Evolutionary conservation across 2,329 filamentous ascomycete species (phyloP).

Genomic region (Fusarium sterilihyphosum): DNA sequence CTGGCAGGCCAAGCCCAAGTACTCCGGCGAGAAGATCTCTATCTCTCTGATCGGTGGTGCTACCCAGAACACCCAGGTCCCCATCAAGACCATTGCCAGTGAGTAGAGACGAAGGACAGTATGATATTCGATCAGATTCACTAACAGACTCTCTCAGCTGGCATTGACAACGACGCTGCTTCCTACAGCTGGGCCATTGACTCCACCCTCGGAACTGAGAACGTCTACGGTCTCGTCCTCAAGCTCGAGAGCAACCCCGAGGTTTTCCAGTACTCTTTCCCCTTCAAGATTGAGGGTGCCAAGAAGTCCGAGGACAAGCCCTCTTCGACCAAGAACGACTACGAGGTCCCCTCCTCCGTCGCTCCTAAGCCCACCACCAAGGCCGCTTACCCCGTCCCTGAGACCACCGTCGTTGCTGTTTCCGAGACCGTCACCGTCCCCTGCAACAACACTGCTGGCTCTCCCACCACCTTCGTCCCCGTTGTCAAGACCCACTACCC

Average conservation of each 20-base stretch:
- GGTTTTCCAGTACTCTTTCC: constrained; percentile 71
- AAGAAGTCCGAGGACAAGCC: constrained; percentile 25
- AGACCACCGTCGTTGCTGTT: constrained; percentile 40
- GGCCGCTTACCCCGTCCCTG: constrained; percentile 20
- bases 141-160: constrained; percentile 48
- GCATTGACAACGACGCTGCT: constrained; percentile 57
- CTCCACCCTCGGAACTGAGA: constrained; percentile 54
- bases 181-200: constrained; percentile 63
- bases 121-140: not conserved
- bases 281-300: constrained; percentile 62
- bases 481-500: constrained; percentile 37
- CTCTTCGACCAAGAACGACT: constrained; percentile 12
- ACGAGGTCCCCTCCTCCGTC: constrained; percentile 39
- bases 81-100: constrained; percentile 60
- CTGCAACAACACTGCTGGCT: constrained; percentile 40
- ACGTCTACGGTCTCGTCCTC: constrained; percentile 68
- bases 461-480: constrained; percentile 35
- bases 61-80: constrained; percentile 53
- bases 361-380: constrained; percentile 35
- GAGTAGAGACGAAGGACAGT: constrained; percentile 47
- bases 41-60: constrained; percentile 66
- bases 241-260: constrained; percentile 56
- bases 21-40: constrained; percentile 56
- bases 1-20: constrained; percentile 58
- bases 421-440: constrained; percentile 34